Percentiles rank a stretch among this genome's conserved stretches.
Evolutionary conservation across 139 green algal genomes (phyloP).

Genomic region (Chlamydomonas asymmetrica): DNA sequence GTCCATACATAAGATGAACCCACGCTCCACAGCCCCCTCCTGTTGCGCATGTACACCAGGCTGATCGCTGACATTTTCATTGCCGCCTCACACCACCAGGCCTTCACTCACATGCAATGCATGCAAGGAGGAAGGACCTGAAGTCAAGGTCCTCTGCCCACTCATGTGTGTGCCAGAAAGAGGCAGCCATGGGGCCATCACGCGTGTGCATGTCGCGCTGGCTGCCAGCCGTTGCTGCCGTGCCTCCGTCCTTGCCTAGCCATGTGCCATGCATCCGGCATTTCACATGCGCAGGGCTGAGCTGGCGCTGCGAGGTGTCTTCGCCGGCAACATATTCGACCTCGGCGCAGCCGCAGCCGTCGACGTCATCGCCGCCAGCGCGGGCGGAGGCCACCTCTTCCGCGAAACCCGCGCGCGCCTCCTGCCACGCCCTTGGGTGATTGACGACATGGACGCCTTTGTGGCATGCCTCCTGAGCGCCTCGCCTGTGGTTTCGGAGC

Average conservation of each 20-base stretch:
- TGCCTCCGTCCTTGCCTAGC: conserved; percentile 49
- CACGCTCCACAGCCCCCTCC: no score
- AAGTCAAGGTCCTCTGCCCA: neutral
- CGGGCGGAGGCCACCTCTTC: conserved; percentile 51
- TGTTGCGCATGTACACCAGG: no score
- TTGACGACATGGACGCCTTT: conserved; percentile 81
- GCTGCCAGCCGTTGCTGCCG: neutral
- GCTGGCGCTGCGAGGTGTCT: conserved; percentile 63
- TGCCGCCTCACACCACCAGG: no score
- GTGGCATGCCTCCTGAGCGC: conserved; percentile 26
- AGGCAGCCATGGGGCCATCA: neutral
- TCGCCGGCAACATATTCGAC: conserved; percentile 92
- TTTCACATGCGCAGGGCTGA: conserved; percentile 33
- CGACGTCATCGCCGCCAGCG: conserved; percentile 36
- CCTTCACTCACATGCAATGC: no score
- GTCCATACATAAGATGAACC: no score
- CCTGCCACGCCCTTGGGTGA: conserved; percentile 69
- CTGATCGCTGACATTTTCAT: no score
- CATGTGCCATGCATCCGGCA: neutral
- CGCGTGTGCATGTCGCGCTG: neutral
- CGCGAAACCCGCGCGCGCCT: conserved; percentile 55
- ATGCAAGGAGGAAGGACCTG: no score
- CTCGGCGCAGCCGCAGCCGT: conserved; percentile 68
- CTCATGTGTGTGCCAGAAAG: neutral
- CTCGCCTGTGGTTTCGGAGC: neutral